Base-by-base conservation (phyloP, 1,139 yeast genomes). In the Diutina siamensis region DNA sequence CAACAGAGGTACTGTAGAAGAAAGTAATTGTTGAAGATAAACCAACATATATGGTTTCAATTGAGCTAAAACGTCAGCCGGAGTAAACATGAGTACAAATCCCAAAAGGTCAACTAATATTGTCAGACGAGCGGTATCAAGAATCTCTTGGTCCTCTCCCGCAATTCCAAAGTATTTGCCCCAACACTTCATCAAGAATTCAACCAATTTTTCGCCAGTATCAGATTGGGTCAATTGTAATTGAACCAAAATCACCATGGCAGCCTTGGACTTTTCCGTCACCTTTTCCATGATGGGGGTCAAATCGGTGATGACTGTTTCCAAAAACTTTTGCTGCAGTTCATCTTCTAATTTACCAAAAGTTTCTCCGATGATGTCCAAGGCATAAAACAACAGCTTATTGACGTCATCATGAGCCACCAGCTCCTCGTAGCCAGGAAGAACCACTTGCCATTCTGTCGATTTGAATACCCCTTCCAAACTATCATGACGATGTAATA, bases 401-500 rank as follows among this genome's bases (percentile, higher is more conserved):
- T 57, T 58, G 13, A 68, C 74, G 47, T 68, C 71, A 13, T 58
- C 51, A 48, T 69, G 72, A 22, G 65, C 67, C n/a, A 63, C 53
- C 1, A 50, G 47, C 4, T 57, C 57, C 44, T 63, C 60, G 46
- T 22, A 38, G 13, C 15, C 32, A 9, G 20, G 32, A 2, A 32
- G 42, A 25, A 38, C 31, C 15, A 38, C 10, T 17, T 13, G n/a
- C 21, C 21, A 21, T 7, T 25, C 33, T 4, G 28, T 53, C 2
- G 71, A 60, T 33, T 56, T 56, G 50, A 70, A 67, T 3, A 61
- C 53, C 21, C 68, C 63, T 15, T 68, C 60, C 47, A 82, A 85
- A 22, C n/a, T 18, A 18, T 20, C 28, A 15, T 32, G 27, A 44
- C 80, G 80, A 59, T 89, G 95, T 49, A 89, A 67, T 22, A 92